phyloP scores from a whole-genome alignment of 2,329 filamentous ascomycete species.

The Metarhizium robertsii region DNA sequence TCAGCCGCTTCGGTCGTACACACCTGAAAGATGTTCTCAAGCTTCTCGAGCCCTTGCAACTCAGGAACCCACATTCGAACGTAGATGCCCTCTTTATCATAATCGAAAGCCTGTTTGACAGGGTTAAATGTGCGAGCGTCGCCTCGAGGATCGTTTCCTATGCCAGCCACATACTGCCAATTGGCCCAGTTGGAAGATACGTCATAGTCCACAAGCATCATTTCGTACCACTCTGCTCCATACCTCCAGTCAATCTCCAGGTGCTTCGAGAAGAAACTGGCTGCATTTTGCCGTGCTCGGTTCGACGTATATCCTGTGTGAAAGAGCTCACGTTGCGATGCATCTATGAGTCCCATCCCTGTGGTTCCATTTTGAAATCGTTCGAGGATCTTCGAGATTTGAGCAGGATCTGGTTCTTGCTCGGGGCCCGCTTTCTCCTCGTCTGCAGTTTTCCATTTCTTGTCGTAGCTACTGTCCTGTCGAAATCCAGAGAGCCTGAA shows the following conservation, averaged over 20 bases:
- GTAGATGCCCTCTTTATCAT: constrained; percentile 61
- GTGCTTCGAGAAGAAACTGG: constrained; percentile 64
- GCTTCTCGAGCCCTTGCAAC: constrained; percentile 41
- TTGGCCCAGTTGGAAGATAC: constrained; percentile 71
- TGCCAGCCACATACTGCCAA: constrained; percentile 74
- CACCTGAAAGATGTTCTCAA: constrained; percentile 58
- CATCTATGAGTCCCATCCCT: constrained; percentile 70
- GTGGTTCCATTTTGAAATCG: constrained; percentile 60
- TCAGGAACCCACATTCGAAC: constrained; percentile 68
- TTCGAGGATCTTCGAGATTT: constrained; percentile 39
- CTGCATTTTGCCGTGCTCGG: constrained; percentile 66
- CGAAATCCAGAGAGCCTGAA: constrained; percentile 59
- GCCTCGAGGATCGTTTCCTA: constrained; percentile 69
- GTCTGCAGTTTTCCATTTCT: constrained; percentile 40
- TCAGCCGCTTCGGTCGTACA: constrained; percentile 55
- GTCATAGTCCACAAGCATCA: constrained; percentile 66
- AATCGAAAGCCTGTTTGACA: constrained; percentile 71
- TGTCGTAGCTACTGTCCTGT: constrained; percentile 27
- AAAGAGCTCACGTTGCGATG: constrained; percentile 63
- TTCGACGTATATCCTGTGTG: constrained; percentile 74
- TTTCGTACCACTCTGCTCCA: constrained; percentile 77
- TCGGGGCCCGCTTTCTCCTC: constrained; percentile 18
- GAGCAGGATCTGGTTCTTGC: constrained; percentile 30
- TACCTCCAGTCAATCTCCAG: constrained; percentile 70
- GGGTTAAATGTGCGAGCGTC: constrained; percentile 71